Conservation (phyloP, 768 basidiomycete genomes). For the Nidularia pulvinata region DNA sequence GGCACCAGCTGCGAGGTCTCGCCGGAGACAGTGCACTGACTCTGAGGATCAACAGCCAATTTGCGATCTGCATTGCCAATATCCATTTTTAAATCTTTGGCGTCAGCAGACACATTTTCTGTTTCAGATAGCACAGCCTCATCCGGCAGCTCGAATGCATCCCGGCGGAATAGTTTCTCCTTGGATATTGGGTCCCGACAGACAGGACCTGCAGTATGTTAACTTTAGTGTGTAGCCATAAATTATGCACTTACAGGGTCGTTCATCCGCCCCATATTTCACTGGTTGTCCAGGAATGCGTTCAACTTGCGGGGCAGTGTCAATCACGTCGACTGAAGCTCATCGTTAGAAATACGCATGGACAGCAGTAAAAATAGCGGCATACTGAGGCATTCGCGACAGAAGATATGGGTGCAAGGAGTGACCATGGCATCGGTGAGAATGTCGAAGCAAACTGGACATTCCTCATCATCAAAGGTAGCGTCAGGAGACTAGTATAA, state of each 20-base stretch:
- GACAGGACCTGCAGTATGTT: constrained; percentile 42
- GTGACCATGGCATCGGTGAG: constrained; percentile 57
- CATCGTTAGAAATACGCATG: background rate
- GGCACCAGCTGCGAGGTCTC: constrained; percentile 51
- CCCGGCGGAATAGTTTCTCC: constrained; percentile 49
- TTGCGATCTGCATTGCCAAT: constrained; percentile 33
- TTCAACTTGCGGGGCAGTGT: constrained; percentile 27
- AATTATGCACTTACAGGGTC: constrained; percentile 41
- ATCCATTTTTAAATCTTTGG: constrained; percentile 23
- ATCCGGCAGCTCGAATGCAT: constrained; percentile 62
- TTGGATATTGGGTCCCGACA: constrained; percentile 54
- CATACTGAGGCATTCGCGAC: constrained; percentile 57
- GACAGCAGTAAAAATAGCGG: background rate
- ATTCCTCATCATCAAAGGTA: constrained; percentile 54
- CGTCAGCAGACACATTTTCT: constrained; percentile 18
- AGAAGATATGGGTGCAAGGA: constrained; percentile 61
- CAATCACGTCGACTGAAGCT: constrained; percentile 36
- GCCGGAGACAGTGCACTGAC: constrained; percentile 18
- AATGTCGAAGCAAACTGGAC: constrained; percentile 66
- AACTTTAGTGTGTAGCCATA: background rate
- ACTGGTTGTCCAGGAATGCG: constrained; percentile 11
- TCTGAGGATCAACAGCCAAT: constrained; percentile 31
- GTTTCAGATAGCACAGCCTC: constrained; percentile 26
- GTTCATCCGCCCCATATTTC: constrained; percentile 38
- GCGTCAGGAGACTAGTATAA: constrained; percentile 37